phyloP scores from a whole-genome alignment of 345 rosid species.

The Rhodamnia rubescens region DNA sequence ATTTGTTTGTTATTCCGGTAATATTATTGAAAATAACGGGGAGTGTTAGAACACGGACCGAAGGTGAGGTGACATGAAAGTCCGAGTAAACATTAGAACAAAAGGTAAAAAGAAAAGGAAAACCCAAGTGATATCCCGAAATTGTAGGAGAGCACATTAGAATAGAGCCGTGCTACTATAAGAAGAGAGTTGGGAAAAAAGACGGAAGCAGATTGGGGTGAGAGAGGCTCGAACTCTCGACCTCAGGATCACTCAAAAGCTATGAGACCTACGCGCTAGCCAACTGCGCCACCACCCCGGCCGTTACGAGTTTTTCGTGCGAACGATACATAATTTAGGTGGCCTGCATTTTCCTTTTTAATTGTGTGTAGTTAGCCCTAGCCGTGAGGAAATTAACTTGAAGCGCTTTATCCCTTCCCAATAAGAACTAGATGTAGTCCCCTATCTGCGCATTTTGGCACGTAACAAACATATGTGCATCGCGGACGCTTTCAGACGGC shows the following conservation, averaged over 20 bases:
- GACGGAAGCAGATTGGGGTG: not conserved
- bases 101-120: too few relatives aligned
- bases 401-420: not conserved
- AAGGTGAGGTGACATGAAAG: too few relatives aligned
- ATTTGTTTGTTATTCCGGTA: rapidly evolving
- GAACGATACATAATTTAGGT: too few relatives aligned
- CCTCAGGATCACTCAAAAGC: constrained; percentile 75
- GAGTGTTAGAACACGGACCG: not conserved
- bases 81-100: not conserved
- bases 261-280: constrained; percentile 44
- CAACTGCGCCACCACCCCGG: constrained; percentile 42
- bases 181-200: not conserved
- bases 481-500: not conserved
- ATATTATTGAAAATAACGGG: too few relatives aligned
- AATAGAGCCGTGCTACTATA: too few relatives aligned
- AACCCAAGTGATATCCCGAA: not conserved
- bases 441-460: not conserved
- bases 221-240: constrained; percentile 81
- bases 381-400: not conserved
- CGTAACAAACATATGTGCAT: not conserved
- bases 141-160: not conserved
- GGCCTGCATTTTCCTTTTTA: too few relatives aligned
- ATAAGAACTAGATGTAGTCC: not conserved
- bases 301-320: rapidly evolving
- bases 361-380: not conserved